Evolutionary conservation across 2,329 filamentous ascomycete species (phyloP).

Genomic region (Pseudogymnoascus sp.): DNA sequence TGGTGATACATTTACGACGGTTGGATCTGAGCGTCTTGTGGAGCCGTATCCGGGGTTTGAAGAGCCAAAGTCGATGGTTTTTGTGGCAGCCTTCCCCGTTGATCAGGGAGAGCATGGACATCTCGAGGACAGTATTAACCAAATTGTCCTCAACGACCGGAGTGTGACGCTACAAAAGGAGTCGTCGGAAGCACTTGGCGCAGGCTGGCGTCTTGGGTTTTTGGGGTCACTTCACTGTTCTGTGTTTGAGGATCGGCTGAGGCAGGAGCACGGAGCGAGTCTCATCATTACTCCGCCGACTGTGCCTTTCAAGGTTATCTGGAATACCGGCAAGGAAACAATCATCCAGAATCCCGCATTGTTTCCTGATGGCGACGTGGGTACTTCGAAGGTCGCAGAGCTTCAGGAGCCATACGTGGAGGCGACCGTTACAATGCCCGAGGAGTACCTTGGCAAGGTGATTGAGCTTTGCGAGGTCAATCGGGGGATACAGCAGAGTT

Average conservation of each 20-base stretch:
- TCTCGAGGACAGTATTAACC: conserved; percentile 86
- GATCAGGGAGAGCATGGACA: conserved; percentile 81
- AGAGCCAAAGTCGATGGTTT: conserved; percentile 97
- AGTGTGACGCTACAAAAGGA: conserved; percentile 93
- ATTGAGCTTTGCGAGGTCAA: conserved; percentile 92
- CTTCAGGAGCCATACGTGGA: conserved; percentile 68
- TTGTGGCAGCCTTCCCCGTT: conserved; percentile 91
- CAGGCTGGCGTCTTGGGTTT: conserved; percentile 90
- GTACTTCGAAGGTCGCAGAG: conserved; percentile 45
- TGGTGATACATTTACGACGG: conserved; percentile 85
- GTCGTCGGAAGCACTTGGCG: conserved; percentile 83
- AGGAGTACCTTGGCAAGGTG: conserved; percentile 87
- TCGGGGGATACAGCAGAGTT: conserved; percentile 74
- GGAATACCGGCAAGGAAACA: conserved; percentile 65
- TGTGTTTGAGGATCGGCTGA: conserved; percentile 93
- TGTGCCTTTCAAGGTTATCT: conserved; percentile 81
- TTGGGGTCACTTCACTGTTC: conserved; percentile 95
- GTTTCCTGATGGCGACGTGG: conserved; percentile 63
- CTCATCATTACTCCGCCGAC: conserved; percentile 97
- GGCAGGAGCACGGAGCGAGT: conserved; percentile 86
- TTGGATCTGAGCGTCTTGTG: conserved; percentile 67
- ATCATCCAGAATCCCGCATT: conserved; percentile 79
- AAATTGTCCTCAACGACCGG: conserved; percentile 88
- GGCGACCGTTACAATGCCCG: conserved; percentile 81
- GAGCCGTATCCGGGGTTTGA: conserved; percentile 85